Conservation (phyloP, 371 early-diverging fungal species). For the Saksenaea vasiformis region DNA sequence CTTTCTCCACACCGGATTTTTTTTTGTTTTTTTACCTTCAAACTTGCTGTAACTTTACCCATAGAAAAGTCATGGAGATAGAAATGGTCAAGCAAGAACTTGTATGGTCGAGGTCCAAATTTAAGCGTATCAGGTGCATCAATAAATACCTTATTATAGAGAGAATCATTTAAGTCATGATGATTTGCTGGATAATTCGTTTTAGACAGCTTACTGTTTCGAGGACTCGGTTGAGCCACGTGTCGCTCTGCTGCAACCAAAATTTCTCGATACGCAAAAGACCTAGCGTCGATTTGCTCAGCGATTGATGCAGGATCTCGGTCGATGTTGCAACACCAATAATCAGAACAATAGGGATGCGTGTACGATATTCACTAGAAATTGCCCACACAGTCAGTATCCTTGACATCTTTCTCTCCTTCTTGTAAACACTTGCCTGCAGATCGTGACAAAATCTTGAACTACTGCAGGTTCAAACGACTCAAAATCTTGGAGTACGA, state of each 20-base stretch:
- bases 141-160: conserved; percentile 53
- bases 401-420: neutral
- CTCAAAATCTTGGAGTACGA: conserved; percentile 88
- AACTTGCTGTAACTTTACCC: conserved; percentile 64
- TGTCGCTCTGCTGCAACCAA: conserved; percentile 72
- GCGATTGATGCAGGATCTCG: conserved; percentile 79
- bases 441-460: conserved; percentile 75
- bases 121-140: conserved; percentile 51
- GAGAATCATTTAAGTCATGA: neutral
- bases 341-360: conserved; percentile 79
- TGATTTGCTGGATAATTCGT: neutral
- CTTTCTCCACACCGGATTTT: neutral
- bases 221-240: conserved; percentile 78
- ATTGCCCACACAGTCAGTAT: neutral
- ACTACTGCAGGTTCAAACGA: conserved; percentile 74
- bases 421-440: conserved; percentile 45
- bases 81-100: conserved; percentile 77
- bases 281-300: conserved; percentile 69
- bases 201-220: conserved; percentile 46
- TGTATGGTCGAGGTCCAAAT: conserved; percentile 72
- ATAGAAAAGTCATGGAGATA: conserved; percentile 80
- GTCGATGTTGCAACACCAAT: conserved; percentile 86
- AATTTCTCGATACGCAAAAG: conserved; percentile 80
- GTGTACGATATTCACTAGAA: conserved; percentile 63
- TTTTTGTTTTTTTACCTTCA: conserved; percentile 57